These are phyloP conservation scores for Vickermania spadyakhi DNA, from an alignment of 208 protist species.

Conservation along the genomic window DNA sequence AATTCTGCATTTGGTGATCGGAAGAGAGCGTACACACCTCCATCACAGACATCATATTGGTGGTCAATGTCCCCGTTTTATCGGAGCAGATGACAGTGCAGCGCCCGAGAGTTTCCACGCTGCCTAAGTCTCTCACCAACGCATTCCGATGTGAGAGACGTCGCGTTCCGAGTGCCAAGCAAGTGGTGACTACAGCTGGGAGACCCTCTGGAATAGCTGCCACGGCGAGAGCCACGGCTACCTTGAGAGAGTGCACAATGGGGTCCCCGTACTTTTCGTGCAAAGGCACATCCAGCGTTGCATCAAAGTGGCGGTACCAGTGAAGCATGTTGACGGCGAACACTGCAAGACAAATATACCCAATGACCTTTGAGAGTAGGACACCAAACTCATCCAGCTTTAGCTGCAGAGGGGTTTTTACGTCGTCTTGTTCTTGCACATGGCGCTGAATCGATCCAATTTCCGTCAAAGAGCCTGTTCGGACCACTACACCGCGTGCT, in stretches of 20 bases:
- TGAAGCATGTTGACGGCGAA: conserved; percentile 90
- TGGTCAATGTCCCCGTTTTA: conserved; percentile 99
- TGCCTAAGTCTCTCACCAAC: conserved; percentile 91
- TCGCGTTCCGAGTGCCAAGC: conserved; percentile 92
- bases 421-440: conserved; percentile 78
- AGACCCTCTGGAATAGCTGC: conserved; percentile 98
- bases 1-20: conserved; percentile 9
- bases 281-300: conserved; percentile 25
- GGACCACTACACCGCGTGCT: conserved; percentile 88
- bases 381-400: conserved; percentile 96
- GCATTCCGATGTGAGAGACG: conserved; percentile 96
- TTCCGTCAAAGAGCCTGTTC: conserved; percentile 88
- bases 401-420: conserved; percentile 91
- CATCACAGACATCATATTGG: conserved; percentile 96
- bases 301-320: conserved; percentile 71
- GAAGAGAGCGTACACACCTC: conserved; percentile 36
- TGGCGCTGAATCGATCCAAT: conserved; percentile 91
- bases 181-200: conserved; percentile 94
- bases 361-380: conserved; percentile 87
- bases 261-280: conserved; percentile 59
- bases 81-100: conserved; percentile 98
- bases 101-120: conserved; percentile 97
- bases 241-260: conserved; percentile 90
- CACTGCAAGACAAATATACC: conserved; percentile 78
- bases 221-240: conserved; percentile 96